phyloP scores from a whole-genome alignment of 768 basidiomycete genomes.

The Paxillus rubicundulus region DNA sequence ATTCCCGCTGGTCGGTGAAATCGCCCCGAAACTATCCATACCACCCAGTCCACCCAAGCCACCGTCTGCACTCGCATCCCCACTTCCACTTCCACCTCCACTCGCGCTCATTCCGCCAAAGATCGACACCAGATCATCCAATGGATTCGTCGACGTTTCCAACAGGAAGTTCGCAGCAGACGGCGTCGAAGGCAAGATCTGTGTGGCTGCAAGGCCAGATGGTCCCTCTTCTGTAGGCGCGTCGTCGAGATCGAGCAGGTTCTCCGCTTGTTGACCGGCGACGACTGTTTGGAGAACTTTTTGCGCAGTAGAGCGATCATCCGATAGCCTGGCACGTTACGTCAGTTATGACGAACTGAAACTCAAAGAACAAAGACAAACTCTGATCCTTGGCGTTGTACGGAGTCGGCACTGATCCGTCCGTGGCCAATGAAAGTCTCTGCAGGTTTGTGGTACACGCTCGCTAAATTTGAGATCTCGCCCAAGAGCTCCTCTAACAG shows the following conservation, averaged over 20 bases:
- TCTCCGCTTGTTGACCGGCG: conserved; percentile 90
- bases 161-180: conserved; percentile 73
- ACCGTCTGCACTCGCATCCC: conserved; percentile 6
- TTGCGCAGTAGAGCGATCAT: conserved; percentile 70
- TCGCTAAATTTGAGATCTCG: conserved; percentile 86
- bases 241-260: conserved; percentile 92
- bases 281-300: conserved; percentile 91
- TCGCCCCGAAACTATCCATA: conserved; percentile 15
- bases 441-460: conserved; percentile 96
- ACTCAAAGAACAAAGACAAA: conserved; percentile 32
- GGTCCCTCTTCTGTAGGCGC: conserved; percentile 54
- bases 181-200: conserved; percentile 66
- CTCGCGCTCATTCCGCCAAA: conserved; percentile 59
- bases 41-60: conserved; percentile 24
- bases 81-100: conserved; percentile 12
- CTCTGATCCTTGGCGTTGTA: conserved; percentile 64
- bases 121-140: conserved; percentile 92
- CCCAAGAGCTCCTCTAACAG: conserved; percentile 88
- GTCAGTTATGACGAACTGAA: not conserved
- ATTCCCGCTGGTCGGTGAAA: conserved; percentile 7
- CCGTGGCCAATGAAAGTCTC: conserved; percentile 96
- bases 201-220: conserved; percentile 75
- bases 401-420: conserved; percentile 77
- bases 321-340: conserved; percentile 42
- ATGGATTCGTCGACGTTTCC: conserved; percentile 81